These are phyloP conservation scores for Lasiodiplodia citricola DNA, from an alignment of 2,329 filamentous ascomycete species.

Conservation along the genomic window DNA sequence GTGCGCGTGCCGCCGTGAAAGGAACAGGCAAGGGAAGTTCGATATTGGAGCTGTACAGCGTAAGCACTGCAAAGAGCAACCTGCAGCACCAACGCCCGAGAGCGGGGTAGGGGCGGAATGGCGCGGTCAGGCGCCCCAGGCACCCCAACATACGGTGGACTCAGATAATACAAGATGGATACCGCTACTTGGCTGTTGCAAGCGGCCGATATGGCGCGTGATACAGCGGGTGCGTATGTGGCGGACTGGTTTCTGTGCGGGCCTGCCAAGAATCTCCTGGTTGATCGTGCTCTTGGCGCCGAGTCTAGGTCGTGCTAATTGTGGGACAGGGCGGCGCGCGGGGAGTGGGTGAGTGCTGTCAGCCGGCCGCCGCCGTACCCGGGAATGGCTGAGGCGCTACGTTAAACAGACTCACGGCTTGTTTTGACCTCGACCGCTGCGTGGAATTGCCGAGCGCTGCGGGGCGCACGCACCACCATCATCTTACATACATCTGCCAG, in stretches of 20 bases:
- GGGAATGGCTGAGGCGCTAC: background rate
- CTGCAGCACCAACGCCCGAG: conserved; percentile 5
- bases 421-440: background rate
- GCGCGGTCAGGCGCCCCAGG: conserved; percentile 21
- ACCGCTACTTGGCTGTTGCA: conserved; percentile 15
- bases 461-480: background rate
- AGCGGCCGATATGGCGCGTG: conserved; percentile 3
- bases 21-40: background rate
- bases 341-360: background rate
- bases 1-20: background rate
- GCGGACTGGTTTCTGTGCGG: background rate
- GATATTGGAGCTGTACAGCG: conserved; percentile 2
- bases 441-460: background rate
- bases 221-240: background rate
- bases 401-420: background rate
- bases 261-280: conserved; percentile 8
- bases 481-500: too few relatives aligned
- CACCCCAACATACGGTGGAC: conserved; percentile 12
- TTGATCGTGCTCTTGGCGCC: background rate
- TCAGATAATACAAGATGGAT: conserved; percentile 8
- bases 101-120: conserved; percentile 13
- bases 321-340: background rate
- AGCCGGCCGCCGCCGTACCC: background rate
- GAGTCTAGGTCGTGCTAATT: background rate
- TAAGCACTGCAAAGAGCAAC: conserved; percentile 13